Conservation (phyloP, 2,329 filamentous ascomycete species). For the Fusarium sambucinum region DNA sequence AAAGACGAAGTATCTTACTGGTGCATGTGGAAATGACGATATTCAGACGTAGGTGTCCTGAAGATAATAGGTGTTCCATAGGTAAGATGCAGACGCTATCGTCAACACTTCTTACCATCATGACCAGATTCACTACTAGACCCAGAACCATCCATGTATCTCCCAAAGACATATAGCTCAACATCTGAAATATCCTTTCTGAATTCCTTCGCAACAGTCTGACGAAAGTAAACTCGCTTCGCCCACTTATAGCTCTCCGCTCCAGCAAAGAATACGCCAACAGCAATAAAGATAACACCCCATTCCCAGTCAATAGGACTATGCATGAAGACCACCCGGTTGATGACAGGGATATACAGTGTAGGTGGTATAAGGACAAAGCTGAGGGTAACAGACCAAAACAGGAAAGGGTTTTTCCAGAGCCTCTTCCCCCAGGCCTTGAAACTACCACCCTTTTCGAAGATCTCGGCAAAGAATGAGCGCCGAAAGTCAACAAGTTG, state of each 20-base stretch:
- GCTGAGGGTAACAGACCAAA: conserved; percentile 63
- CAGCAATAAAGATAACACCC: conserved; percentile 73
- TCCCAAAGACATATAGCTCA: conserved; percentile 41
- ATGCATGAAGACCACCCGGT: conserved; percentile 74
- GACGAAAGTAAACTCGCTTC: conserved; percentile 68
- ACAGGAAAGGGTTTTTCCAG: conserved; percentile 67
- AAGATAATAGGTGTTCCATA: too few relatives aligned
- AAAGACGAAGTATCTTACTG: background rate
- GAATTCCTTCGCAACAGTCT: conserved; percentile 40
- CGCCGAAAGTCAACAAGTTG: conserved; percentile 74
- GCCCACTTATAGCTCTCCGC: conserved; percentile 75
- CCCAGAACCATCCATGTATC: conserved; percentile 26
- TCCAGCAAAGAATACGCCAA: conserved; percentile 71
- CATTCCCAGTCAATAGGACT: conserved; percentile 76
- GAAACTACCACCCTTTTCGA: conserved; percentile 56
- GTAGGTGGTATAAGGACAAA: conserved; percentile 69
- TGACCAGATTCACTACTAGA: conserved; percentile 22
- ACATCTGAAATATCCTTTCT: conserved; percentile 41
- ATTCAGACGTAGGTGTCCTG: background rate
- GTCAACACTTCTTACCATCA: conserved; percentile 18
- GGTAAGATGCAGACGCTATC: too few relatives aligned
- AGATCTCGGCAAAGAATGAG: conserved; percentile 71
- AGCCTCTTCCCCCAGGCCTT: conserved; percentile 68
- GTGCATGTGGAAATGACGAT: background rate
- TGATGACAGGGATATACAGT: conserved; percentile 76